phyloP scores from a whole-genome alignment of 139 green algal genomes.

The Trebouxia sp. region DNA sequence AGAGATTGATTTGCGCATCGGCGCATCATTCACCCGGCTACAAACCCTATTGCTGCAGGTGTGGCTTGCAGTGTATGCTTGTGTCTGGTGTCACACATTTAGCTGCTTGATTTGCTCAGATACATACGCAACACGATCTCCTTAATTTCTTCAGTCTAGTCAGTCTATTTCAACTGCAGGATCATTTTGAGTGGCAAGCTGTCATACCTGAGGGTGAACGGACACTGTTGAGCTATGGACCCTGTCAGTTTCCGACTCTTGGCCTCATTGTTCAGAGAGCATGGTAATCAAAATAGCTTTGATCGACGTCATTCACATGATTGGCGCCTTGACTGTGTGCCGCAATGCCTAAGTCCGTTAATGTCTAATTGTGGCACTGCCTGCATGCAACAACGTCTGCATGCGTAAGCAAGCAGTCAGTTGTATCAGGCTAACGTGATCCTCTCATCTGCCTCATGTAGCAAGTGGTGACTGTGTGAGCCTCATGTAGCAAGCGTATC shows the following conservation, averaged over 20 bases:
- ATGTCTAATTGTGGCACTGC: no score
- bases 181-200: conserved; percentile 74
- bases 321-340: no score
- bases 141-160: no score
- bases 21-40: conserved; percentile 95
- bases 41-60: conserved; percentile 93
- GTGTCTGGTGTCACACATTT: neutral
- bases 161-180: conserved; percentile 38
- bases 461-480: no score
- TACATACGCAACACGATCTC: neutral
- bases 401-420: no score
- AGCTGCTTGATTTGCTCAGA: neutral
- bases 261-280: conserved; percentile 95
- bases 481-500: no score
- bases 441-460: no score
- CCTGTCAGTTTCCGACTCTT: conserved; percentile 98
- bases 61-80: neutral
- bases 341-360: no score
- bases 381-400: no score
- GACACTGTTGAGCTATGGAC: conserved; percentile 87
- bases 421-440: no score
- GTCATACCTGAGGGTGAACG: conserved; percentile 35
- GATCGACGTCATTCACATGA: no score
- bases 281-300: conserved; percentile 77
- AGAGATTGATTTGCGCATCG: conserved; percentile 97